A percentile compares a stretch with the other conserved stretches of the same genome.
Conservation (phyloP, 768 basidiomycete species). For the Tulasnella sp. region DNA sequence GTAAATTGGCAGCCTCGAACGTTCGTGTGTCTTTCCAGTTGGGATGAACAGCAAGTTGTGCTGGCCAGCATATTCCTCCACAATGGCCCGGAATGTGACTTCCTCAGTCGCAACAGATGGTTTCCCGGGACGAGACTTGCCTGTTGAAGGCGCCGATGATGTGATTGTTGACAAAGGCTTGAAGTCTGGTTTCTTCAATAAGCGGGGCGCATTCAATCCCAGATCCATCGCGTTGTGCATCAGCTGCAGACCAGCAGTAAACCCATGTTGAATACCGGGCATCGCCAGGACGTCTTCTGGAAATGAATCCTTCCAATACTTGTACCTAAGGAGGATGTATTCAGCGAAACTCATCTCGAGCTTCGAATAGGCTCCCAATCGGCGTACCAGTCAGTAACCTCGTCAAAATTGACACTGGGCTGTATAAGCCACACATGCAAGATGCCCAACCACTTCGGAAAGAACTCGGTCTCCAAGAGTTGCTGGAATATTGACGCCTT, state of each 20-base stretch:
- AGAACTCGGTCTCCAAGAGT: constrained; percentile 83
- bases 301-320: constrained; percentile 76
- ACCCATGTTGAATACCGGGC: constrained; percentile 61
- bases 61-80: constrained; percentile 77
- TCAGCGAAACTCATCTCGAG: neutral
- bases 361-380: neutral
- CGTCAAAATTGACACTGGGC: constrained; percentile 76
- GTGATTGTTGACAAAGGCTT: constrained; percentile 24
- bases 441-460: constrained; percentile 92
- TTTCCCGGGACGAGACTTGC: constrained; percentile 24
- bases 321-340: constrained; percentile 25
- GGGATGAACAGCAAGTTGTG: constrained; percentile 88
- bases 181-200: constrained; percentile 58
- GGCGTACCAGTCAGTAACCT: constrained; percentile 85
- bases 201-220: constrained; percentile 61
- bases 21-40: constrained; percentile 71
- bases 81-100: constrained; percentile 86
- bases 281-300: constrained; percentile 57
- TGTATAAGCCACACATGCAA: constrained; percentile 90
- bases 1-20: constrained; percentile 82
- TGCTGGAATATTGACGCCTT: constrained; percentile 70
- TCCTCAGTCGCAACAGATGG: constrained; percentile 37
- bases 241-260: constrained; percentile 77
- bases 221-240: constrained; percentile 92
- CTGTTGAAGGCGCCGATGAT: constrained; percentile 24